A percentile compares a stretch with the other conserved stretches of the same genome.
Evolutionary conservation across 441 rosid species (phyloP).

Genomic region (Brassica hybrid): DNA sequence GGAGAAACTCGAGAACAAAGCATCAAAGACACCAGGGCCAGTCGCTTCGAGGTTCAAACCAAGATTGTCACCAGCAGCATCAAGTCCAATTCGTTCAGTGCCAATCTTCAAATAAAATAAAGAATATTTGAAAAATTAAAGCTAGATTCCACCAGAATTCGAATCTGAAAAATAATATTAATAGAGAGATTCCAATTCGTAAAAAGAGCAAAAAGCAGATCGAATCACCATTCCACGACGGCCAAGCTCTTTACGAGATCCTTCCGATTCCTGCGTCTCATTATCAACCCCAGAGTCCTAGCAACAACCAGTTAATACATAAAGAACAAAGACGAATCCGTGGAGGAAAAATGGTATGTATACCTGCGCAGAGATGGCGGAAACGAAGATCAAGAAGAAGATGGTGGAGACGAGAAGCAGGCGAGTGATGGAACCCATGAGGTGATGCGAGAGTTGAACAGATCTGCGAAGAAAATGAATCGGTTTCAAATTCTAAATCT

Average conservation of each 20-base stretch:
- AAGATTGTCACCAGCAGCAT: conserved; percentile 38
- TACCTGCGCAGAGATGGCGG: conserved; percentile 52
- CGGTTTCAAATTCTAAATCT: conserved; percentile 25
- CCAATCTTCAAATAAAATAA: conserved; percentile 48
- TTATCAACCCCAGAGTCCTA: conserved; percentile 59
- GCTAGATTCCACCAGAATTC: too few relatives aligned
- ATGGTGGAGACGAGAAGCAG: conserved; percentile 43
- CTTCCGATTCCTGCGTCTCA: conserved; percentile 53
- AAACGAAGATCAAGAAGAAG: conserved; percentile 8
- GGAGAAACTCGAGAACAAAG: conserved; percentile 85
- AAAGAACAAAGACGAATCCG: not conserved
- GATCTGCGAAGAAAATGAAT: conserved; percentile 18
- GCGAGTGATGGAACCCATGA: conserved; percentile 28
- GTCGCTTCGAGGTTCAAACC: conserved; percentile 58
- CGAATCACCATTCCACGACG: conserved; percentile 88
- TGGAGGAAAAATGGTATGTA: not conserved
- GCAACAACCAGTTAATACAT: not conserved
- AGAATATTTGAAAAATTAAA: conserved; percentile 20
- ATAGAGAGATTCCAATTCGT: conserved; percentile 16
- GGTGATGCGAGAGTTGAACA: conserved; percentile 14
- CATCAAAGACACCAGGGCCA: conserved; percentile 91
- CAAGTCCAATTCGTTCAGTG: conserved; percentile 44
- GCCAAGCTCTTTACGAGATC: conserved; percentile 69
- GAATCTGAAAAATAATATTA: not conserved
- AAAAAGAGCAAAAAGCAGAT: not conserved